Evolutionary conservation across 208 protist genomes (phyloP), one percentile per base, ranked within the genome.

Genomic region (Leishmania lainsoni): DNA sequence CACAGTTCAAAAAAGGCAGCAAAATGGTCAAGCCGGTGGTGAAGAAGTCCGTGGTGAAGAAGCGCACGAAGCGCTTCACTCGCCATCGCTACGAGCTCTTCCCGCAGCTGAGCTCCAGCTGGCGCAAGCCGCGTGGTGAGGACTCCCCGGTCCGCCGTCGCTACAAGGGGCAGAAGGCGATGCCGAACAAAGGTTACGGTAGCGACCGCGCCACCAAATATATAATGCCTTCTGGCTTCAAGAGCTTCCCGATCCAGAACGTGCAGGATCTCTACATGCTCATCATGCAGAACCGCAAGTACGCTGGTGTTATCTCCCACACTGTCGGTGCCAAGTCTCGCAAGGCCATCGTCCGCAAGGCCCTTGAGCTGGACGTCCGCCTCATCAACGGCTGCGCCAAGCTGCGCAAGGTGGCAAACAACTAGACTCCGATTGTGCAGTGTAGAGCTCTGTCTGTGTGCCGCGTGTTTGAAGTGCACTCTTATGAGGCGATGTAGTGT

Each of bases 231-330:
- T 97, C 98, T 73, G 98, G 99, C 84, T 99, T 99, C 94, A 98
- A 99, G 90, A 97, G 98, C 89, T 99, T 99, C 91, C 90, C 91
- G 78, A 94, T 99, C 76, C 89, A 91, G 89, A 99, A 97, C 81
- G 93, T 98, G 76, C 89, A 98, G 87, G 99, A 99, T 81, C 95
- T 99, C 70, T 99, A 99, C 91, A 95, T 99, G 90, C 98, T 99
- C 45, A 90, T 99, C 49, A 99, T 99, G 99, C 99, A 99, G 90
- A 99, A 99, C 98, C 97, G 98, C 84, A 99, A 98, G 92, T 99
- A 99, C 93, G 97, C 98, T 74, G 99, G 99, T 75, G 98, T 99
- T 81, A 99, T 99, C 90, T 94, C 93, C 69, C 88, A 97, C 93
- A 98, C 93, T 79, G 97, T 99, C 56, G 98, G 98, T 52, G 97